Conservation (phyloP, 352 stramenopile genomes). For the Globisporangium heterothallicum region DNA sequence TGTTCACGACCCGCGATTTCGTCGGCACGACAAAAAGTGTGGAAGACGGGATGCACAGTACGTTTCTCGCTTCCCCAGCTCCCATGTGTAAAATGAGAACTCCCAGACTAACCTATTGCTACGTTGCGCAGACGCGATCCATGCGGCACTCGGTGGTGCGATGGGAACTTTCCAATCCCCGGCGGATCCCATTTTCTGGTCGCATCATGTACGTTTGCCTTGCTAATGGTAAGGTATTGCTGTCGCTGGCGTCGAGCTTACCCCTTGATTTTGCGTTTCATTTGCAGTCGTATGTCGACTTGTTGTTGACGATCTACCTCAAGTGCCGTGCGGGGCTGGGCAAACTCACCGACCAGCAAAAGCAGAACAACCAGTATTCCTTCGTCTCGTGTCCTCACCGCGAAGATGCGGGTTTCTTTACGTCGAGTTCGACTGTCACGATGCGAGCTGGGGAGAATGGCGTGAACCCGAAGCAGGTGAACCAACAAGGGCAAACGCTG, state of each 20-base stretch:
- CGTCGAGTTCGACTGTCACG: conserved; percentile 12
- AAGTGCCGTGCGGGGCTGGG: conserved; percentile 31
- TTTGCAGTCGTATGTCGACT: conserved; percentile 27
- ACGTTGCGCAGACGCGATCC: conserved; percentile 28
- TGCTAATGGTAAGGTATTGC: background rate
- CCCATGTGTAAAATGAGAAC: too few species aligned
- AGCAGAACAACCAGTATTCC: conserved; percentile 19
- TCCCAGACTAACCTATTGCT: background rate
- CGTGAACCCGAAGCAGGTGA: conserved; percentile 15
- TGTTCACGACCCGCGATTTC: conserved; percentile 35
- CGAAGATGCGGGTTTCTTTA: conserved; percentile 14
- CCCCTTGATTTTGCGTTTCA: too few species aligned
- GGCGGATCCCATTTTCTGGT: conserved; percentile 48
- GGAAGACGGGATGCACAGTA: conserved; percentile 49
- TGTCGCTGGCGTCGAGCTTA: too few species aligned
- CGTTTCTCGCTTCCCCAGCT: conserved; percentile 6
- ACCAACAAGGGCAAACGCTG: conserved; percentile 20
- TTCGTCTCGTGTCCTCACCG: conserved; percentile 25
- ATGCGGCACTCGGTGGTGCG: conserved; percentile 29
- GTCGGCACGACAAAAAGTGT: conserved; percentile 12
- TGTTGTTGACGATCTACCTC: conserved; percentile 46
- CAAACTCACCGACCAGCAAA: conserved; percentile 19
- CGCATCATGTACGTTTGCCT: conserved; percentile 28
- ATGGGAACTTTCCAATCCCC: conserved; percentile 51
- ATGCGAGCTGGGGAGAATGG: conserved; percentile 28